These are phyloP conservation scores for Juglanconis sp. DNA, from an alignment of 2,329 filamentous ascomycete species.

Conservation along the genomic window DNA sequence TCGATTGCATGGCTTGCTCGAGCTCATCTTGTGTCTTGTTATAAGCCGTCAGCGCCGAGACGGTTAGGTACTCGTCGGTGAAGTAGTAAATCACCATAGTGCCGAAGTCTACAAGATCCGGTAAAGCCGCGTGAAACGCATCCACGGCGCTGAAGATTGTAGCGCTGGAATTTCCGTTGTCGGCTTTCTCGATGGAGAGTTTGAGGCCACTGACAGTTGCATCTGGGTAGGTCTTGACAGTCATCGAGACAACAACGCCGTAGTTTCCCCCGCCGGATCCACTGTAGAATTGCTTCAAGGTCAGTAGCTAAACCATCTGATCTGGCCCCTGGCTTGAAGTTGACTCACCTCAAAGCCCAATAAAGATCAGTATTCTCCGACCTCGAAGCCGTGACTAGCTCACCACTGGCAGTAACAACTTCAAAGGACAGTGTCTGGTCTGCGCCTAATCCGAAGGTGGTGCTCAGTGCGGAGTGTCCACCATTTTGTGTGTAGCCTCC, in stretches of 20 bases:
- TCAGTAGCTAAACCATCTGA: background rate
- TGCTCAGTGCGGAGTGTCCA: conserved; percentile 51
- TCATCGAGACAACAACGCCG: conserved; percentile 31
- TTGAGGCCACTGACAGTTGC: conserved; percentile 20
- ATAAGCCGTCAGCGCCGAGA: conserved; percentile 27
- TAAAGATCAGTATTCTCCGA: conserved; percentile 44
- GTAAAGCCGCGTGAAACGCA: conserved; percentile 24
- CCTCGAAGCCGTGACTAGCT: conserved; percentile 36
- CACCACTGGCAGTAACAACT: conserved; percentile 44
- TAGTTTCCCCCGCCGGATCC: conserved; percentile 39
- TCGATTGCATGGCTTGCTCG: conserved; percentile 27
- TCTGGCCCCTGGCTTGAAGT: too few relatives aligned
- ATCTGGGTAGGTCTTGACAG: conserved; percentile 23
- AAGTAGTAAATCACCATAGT: conserved; percentile 26
- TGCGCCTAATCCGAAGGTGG: conserved; percentile 46
- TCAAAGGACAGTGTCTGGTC: conserved; percentile 48
- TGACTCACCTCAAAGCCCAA: conserved; percentile 38
- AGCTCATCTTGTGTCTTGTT: conserved; percentile 26
- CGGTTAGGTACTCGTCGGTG: conserved; percentile 19
- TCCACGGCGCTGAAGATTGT: conserved; percentile 21
- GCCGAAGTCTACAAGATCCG: conserved; percentile 24
- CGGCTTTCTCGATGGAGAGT: conserved; percentile 17
- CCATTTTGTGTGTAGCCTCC: conserved; percentile 49
- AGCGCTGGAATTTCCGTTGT: conserved; percentile 13
- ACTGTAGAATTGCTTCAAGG: conserved; percentile 12